A percentile compares a stretch with the other conserved stretches of the same genome.
These are phyloP conservation scores for Aureobasidium sp. DNA, from an alignment of 2,329 filamentous ascomycete genomes.

Conservation along the genomic window DNA sequence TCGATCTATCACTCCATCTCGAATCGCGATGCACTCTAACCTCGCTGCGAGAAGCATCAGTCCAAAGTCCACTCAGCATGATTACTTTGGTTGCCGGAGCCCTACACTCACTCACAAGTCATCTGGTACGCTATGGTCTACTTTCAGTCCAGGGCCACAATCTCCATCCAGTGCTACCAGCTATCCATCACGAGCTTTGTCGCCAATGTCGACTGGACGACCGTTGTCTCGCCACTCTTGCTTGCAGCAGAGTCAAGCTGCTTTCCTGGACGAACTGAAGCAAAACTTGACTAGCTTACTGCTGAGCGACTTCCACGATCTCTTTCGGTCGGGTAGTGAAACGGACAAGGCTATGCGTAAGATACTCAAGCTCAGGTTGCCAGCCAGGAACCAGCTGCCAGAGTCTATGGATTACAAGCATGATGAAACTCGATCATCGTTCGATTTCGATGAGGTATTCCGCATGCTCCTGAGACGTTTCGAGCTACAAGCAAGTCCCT, in stretches of 20 bases:
- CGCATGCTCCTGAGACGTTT: slow-evolving; percentile 74
- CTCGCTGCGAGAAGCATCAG: slow-evolving; percentile 43
- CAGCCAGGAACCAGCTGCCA: not conserved
- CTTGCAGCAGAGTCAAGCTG: slow-evolving; percentile 2
- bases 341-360: slow-evolving; percentile 51
- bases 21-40: slow-evolving; percentile 34
- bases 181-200: slow-evolving; percentile 24
- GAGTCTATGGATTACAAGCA: not conserved
- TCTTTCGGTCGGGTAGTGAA: slow-evolving; percentile 81
- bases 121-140: slow-evolving; percentile 79
- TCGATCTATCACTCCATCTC: slow-evolving; percentile 20
- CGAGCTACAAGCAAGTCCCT: slow-evolving; percentile 80
- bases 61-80: slow-evolving; percentile 31
- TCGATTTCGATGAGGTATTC: slow-evolving; percentile 65
- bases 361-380: not conserved
- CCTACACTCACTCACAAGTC: slow-evolving; percentile 67
- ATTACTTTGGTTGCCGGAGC: slow-evolving; percentile 61
- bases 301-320: slow-evolving; percentile 80
- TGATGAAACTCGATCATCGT: slow-evolving; percentile 5
- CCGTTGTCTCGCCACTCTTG: slow-evolving; percentile 11
- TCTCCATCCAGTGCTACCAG: slow-evolving; percentile 56
- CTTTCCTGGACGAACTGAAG: slow-evolving; percentile 68
- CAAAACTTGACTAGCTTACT: slow-evolving; percentile 79
- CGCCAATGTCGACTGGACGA: slow-evolving; percentile 6
- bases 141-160: slow-evolving; percentile 61